phyloP scores from a whole-genome alignment of 768 basidiomycete species.

The Hypsizygus marmoreus region DNA sequence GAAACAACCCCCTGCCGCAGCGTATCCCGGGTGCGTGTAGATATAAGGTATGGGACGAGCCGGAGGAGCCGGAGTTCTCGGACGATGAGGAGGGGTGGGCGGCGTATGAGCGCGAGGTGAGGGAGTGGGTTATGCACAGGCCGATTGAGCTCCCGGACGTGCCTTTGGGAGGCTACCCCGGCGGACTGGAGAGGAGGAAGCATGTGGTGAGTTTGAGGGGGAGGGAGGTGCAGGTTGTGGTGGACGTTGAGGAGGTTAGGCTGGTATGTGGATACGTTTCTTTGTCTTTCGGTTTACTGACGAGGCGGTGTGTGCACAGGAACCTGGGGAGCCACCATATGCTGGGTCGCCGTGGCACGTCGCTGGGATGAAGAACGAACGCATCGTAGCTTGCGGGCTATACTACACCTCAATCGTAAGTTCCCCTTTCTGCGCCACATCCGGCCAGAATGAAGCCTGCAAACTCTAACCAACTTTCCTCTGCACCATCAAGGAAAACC shows the following conservation, averaged over 20 bases:
- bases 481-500: no score
- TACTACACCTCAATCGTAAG: conserved; percentile 43
- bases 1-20: conserved; percentile 44
- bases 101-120: conserved; percentile 41
- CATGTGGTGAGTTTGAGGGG: conserved; percentile 38
- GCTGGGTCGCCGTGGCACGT: conserved; percentile 47
- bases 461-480: no score
- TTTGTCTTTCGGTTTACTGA: conserved; percentile 2
- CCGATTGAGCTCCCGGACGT: conserved; percentile 50
- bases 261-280: conserved; percentile 35
- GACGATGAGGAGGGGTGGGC: conserved; percentile 52
- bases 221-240: conserved; percentile 43
- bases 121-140: conserved; percentile 43
- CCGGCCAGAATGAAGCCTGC: not conserved
- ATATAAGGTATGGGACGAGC: conserved; percentile 50
- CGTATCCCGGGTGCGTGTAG: conserved; percentile 43
- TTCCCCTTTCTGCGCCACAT: conserved; percentile 2
- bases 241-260: conserved; percentile 39
- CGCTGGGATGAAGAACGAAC: conserved; percentile 55
- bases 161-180: conserved; percentile 41
- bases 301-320: conserved; percentile 21
- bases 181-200: conserved; percentile 45
- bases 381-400: conserved; percentile 48
- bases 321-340: conserved; percentile 34
- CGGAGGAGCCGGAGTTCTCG: conserved; percentile 48